Evolutionary conservation across 2,329 filamentous ascomycete species (phyloP).

Genomic region (Malbranchea zuffiana): DNA sequence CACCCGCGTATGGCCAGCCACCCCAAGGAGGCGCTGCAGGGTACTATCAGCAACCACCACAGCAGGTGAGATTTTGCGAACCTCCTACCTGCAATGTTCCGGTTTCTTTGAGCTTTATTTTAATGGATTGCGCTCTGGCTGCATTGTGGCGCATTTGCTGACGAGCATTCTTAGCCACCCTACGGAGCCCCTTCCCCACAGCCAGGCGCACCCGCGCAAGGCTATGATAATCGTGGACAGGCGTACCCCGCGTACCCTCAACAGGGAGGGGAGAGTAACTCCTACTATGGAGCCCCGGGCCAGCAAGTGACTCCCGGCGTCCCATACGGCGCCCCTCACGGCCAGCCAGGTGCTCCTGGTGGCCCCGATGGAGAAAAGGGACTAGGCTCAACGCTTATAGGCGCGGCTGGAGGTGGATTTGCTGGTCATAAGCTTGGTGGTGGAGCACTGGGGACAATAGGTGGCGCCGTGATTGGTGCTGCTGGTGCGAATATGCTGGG

Average conservation of each 20-base stretch:
- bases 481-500: conserved; percentile 23
- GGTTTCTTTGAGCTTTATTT: no score
- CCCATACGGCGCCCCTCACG: conserved; percentile 4
- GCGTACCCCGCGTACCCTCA: conserved; percentile 12
- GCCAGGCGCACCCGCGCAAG: conserved; percentile 11
- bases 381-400: conserved; percentile 28
- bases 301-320: conserved; percentile 8
- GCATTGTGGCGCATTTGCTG: no score
- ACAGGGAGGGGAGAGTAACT: conserved; percentile 22
- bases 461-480: conserved; percentile 26
- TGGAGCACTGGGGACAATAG: conserved; percentile 24
- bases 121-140: no score
- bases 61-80: conserved; percentile 18
- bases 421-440: conserved; percentile 28
- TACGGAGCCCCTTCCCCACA: conserved; percentile 1
- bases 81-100: neutral
- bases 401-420: conserved; percentile 29
- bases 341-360: conserved; percentile 7
- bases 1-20: conserved; percentile 13
- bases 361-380: conserved; percentile 26
- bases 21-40: conserved; percentile 11
- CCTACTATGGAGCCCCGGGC: conserved; percentile 22
- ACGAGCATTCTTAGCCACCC: no score
- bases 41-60: conserved; percentile 13
- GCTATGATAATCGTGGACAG: conserved; percentile 22